Base-by-base conservation (phyloP, 371 early-diverging fungal genomes). In the Lichtheimia ramosa region DNA sequence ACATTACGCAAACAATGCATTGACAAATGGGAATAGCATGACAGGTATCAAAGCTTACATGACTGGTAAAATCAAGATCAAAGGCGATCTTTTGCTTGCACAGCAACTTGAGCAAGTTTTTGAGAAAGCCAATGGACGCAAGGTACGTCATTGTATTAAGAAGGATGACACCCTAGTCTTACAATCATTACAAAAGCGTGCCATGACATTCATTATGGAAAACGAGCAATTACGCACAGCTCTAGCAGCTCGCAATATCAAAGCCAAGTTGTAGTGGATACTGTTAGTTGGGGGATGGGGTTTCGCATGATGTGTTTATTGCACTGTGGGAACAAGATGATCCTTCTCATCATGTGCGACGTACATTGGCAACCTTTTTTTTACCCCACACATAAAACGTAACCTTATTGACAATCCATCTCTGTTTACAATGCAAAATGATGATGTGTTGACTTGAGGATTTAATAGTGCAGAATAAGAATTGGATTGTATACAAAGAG, bases 41-140 rank as follows among this genome's bases (percentile, higher is more conserved):
- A 74, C 73, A 15, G 79, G 79, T 20, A 66, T 78, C 34, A 75
- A 70, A n/a, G 80, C 74, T 5, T 79, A 79, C 34, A 74, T 74
- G 77, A 65, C 59, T 8, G 73, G 76, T 18, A 63, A 57, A 34
- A 70, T 79, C 34, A 75, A 76, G 58, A 73, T 79, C n/a, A 66
- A 68, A 27, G 80, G 80, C n/a, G 77, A 76, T 51, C 56, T 79
- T 25, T 63, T 74, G 18, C 64, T 79, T 16, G 80, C 76, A 8
- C 80, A 79, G 51, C 65, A 61, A 18, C 58, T 79, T 43, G 80
- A 76, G 63, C 69, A 74, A 46, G 67, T 79, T 8, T 79, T 79
- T 61, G 71, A 74, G 48, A 76, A 72, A 51, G 57, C 69, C 8
- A 71, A 70, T 18, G 80, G 79, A 12, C 63, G 69, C 67, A 65